Conservation (phyloP, 257 asterid genomes). For the Solanum gandarillasii region DNA sequence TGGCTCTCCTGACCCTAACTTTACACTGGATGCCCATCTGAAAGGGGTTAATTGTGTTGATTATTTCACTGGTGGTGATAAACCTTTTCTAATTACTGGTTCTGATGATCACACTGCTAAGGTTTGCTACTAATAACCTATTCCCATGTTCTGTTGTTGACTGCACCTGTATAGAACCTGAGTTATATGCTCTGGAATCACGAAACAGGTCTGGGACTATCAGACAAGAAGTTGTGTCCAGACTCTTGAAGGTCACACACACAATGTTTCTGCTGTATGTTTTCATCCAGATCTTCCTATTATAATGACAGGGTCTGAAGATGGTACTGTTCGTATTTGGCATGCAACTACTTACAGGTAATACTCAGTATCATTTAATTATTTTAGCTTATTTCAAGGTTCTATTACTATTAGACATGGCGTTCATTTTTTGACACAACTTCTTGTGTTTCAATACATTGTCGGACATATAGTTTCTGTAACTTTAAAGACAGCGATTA, state of each 20-base stretch:
- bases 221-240: constrained; percentile 98
- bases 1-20: constrained; percentile 98
- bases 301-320: constrained; percentile 95
- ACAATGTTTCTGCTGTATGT: constrained; percentile 98
- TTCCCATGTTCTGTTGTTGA: constrained; percentile 5
- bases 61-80: constrained; percentile 96
- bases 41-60: constrained; percentile 98
- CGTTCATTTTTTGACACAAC: neutral
- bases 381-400: neutral
- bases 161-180: neutral
- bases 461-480: neutral
- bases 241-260: constrained; percentile 98
- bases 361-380: neutral
- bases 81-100: constrained; percentile 88
- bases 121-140: constrained; percentile 34
- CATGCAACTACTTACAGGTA: constrained; percentile 95
- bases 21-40: constrained; percentile 90
- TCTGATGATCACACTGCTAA: constrained; percentile 99
- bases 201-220: constrained; percentile 91
- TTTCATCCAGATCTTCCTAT: constrained; percentile 99
- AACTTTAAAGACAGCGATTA: neutral
- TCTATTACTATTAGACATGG: neutral
- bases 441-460: neutral
- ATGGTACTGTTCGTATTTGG: constrained; percentile 99
- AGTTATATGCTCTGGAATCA: constrained; percentile 8